Evolutionary conservation across 345 rosid genomes (phyloP).

Genomic region (Citrus australasica): DNA sequence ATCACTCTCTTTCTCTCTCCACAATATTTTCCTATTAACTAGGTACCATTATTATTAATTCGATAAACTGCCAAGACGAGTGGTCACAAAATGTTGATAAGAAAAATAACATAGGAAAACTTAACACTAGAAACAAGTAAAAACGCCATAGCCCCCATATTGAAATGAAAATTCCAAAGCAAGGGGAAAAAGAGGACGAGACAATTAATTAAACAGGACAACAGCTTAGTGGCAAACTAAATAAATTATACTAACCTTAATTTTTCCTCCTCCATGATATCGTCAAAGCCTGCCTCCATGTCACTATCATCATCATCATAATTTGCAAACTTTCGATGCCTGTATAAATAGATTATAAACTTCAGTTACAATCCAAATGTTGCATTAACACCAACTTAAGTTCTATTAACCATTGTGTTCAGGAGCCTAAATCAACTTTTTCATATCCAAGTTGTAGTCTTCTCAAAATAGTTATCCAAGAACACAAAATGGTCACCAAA

Average conservation of each 20-base stretch:
- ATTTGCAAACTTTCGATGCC: slow-evolving; percentile 30
- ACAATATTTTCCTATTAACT: not conserved
- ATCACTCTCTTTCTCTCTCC: not conserved
- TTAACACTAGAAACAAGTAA: not conserved
- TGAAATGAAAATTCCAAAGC: not conserved
- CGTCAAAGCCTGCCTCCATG: slow-evolving; percentile 90
- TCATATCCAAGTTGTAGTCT: not conserved
- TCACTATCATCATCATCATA: slow-evolving; percentile 47
- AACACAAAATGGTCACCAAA: not conserved
- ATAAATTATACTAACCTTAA: slow-evolving; percentile 51
- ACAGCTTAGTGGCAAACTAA: not conserved
- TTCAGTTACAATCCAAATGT: not conserved
- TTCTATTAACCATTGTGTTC: too few species aligned
- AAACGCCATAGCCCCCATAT: not conserved
- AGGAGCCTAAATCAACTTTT: not conserved
- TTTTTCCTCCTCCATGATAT: slow-evolving; percentile 69
- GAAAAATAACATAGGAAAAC: not conserved
- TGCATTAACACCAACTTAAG: not conserved
- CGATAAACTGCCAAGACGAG: not conserved
- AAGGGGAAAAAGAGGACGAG: not conserved
- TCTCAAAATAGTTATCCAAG: not conserved
- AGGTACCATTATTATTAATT: not conserved
- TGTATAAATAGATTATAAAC: slow-evolving; percentile 28
- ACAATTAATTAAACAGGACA: not conserved
- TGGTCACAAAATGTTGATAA: not conserved